Percentiles rank a stretch among this genome's conserved stretches.
Evolutionary conservation across 495 filamentous ascomycete species (phyloP).

Genomic region (Xylaria bambusicola): DNA sequence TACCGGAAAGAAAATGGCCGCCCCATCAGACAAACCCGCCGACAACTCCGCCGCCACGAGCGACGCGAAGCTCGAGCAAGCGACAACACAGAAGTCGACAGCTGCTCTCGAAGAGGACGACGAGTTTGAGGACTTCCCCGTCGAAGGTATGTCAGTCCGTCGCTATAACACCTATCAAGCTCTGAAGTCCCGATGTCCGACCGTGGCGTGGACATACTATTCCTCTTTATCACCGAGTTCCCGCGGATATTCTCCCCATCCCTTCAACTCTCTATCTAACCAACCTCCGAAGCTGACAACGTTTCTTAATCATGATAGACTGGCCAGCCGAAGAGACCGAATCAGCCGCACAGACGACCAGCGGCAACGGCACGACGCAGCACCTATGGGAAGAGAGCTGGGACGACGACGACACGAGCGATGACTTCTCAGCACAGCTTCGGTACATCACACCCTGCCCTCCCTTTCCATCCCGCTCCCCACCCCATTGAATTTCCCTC

Average conservation of each 20-base stretch:
- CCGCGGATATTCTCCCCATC: no score
- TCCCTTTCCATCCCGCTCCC: no score
- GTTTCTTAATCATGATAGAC: conserved; percentile 52
- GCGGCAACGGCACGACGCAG: conserved; percentile 56
- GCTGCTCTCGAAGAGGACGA: conserved; percentile 91
- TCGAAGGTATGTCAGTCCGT: conserved; percentile 90
- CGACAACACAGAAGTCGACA: conserved; percentile 36
- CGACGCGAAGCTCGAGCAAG: conserved; percentile 47
- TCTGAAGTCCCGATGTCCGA: no score
- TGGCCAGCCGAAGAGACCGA: conserved; percentile 87
- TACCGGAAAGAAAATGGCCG: conserved; percentile 22
- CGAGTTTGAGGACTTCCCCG: conserved; percentile 98
- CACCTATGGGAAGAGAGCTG: conserved; percentile 99
- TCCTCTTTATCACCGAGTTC: no score
- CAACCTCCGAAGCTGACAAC: background rate
- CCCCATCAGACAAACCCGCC: conserved; percentile 31
- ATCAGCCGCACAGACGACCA: conserved; percentile 51
- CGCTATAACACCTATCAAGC: no score
- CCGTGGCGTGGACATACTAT: no score
- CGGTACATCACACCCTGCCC: conserved; percentile 61
- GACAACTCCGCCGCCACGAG: conserved; percentile 41
- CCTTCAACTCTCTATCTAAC: no score
- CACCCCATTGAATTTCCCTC: background rate
- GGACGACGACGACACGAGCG: conserved; percentile 97
- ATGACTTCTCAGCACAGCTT: conserved; percentile 94